Evolutionary conservation across 1,284 basidiomycete genomes (phyloP).

Genomic region (Malassezia restricta): DNA sequence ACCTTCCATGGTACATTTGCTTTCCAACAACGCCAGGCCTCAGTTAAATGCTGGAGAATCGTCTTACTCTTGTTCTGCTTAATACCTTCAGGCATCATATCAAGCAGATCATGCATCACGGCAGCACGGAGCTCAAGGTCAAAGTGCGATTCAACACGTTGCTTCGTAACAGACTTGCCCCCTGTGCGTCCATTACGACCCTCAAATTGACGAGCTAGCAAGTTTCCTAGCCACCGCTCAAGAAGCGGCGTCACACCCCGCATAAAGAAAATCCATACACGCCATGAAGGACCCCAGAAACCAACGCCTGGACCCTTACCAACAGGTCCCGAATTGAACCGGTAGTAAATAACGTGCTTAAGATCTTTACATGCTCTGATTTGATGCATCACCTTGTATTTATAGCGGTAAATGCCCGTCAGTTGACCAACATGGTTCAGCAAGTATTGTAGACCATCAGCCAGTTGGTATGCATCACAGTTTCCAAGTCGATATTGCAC

Average conservation of each 20-base stretch:
- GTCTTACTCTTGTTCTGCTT: slow-evolving; percentile 99
- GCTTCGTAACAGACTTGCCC: slow-evolving; percentile 78
- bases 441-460: slow-evolving; percentile 94
- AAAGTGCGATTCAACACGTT: slow-evolving; percentile 96
- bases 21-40: slow-evolving; percentile 95
- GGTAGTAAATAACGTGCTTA: slow-evolving; percentile 67
- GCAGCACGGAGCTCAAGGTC: slow-evolving; percentile 93
- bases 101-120: slow-evolving; percentile 92
- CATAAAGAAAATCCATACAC: slow-evolving; percentile 99
- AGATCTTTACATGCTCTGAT: slow-evolving; percentile 98
- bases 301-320: slow-evolving; percentile 98
- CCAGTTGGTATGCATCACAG: slow-evolving; percentile 97
- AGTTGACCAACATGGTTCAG: slow-evolving; percentile 94
- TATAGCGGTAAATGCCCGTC: slow-evolving; percentile 97
- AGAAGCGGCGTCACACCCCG: slow-evolving; percentile 93
- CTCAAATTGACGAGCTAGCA: slow-evolving; percentile 95
- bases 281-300: slow-evolving; percentile 99
- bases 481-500: slow-evolving; percentile 98
- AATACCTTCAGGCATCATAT: slow-evolving; percentile 92
- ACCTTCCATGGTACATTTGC: slow-evolving; percentile 98
- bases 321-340: slow-evolving; percentile 98
- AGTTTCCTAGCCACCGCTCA: slow-evolving; percentile 92
- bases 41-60: slow-evolving; percentile 89
- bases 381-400: slow-evolving; percentile 99
- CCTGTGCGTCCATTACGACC: slow-evolving; percentile 81